Evolutionary conservation across 192 early-diverging fungal species (phyloP).

Genomic region (Phycomyces nitens): DNA sequence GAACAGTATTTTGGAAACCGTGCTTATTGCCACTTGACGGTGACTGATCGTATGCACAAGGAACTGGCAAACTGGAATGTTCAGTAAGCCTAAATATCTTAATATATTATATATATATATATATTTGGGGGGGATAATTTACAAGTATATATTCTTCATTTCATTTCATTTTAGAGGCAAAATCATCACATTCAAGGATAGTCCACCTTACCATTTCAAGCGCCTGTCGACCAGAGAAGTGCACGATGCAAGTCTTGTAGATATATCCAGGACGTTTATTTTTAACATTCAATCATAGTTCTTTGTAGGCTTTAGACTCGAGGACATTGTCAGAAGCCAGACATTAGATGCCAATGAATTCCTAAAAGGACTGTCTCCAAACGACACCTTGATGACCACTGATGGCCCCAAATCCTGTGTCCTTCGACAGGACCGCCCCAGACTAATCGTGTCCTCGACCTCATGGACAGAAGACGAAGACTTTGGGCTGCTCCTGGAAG

Average conservation of each 20-base stretch:
- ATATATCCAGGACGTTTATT: too few species aligned
- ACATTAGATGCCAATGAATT: conserved; percentile 37
- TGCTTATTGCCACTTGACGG: conserved; percentile 82
- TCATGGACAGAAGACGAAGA: conserved; percentile 98
- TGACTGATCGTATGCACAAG: conserved; percentile 77
- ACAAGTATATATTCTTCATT: neutral
- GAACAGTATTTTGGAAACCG: conserved; percentile 59
- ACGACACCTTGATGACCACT: neutral
- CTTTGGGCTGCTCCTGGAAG: conserved; percentile 77
- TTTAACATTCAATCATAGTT: conserved; percentile 27
- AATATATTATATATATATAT: neutral
- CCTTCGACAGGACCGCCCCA: conserved; percentile 53
- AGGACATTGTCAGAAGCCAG: conserved; percentile 41
- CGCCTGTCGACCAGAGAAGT: conserved; percentile 37
- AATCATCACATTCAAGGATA: conserved; percentile 78
- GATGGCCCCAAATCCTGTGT: neutral
- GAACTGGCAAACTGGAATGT: conserved; percentile 65
- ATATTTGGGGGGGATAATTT: neutral
- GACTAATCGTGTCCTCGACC: conserved; percentile 83
- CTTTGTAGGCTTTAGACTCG: conserved; percentile 37
- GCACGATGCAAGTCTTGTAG: neutral
- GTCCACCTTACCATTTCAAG: conserved; percentile 74
- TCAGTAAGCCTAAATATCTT: conserved; percentile 42
- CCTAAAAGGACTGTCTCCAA: neutral
- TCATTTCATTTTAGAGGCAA: conserved; percentile 48